Base-by-base conservation (phyloP, 179 eudicot genomes). In the Heliamphora pulchella region DNA sequence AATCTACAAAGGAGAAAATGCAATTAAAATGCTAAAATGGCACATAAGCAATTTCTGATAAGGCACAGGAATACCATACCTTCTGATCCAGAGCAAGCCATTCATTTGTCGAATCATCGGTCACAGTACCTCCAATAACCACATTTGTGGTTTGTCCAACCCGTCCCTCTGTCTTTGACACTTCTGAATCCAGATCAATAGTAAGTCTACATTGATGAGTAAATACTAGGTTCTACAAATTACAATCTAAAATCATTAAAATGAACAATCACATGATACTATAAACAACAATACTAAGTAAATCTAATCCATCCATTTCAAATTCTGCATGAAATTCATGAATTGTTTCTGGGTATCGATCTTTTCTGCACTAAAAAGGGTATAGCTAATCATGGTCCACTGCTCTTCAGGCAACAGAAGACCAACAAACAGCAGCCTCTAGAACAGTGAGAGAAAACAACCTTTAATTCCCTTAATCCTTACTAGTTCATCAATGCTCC, bases 101-200 rank as follows among this genome's bases (percentile, higher is more conserved):
- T 80, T 95, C 98, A 86, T 87, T 85, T n/a, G 95, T 86, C 0
- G 97, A 89, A 86, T 93, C 98, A 79, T 93, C 97, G 1, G 93
- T 78, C 41, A 95, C 97, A 66, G 98, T 95, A 80, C 98, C 97
- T 76, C 98, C 98, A 59, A 95, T 92, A 46, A 95, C 92, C 43
- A 95, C 92, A 84, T 91, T 95, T 5, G 95, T 91, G 44, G 98
- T 93, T 83, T 94, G 97, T 44, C 98, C 91, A 80, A 95, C 92
- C 81, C 98, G 89, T 78, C 98, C 98, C 89, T 95, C 97, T 5
- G 97, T 82, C 89, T 91, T 95, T 7, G 98, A 95, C 22, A 95
- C 88, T 84, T 93, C 98, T 95, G 94, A 70, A 88, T 78, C 61
- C 85, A 83, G 2, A 47, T 74, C 43, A 80, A 51, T 62, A 39